These are phyloP conservation scores for Mycena crocata DNA, from an alignment of 768 basidiomycete species.

Conservation along the genomic window DNA sequence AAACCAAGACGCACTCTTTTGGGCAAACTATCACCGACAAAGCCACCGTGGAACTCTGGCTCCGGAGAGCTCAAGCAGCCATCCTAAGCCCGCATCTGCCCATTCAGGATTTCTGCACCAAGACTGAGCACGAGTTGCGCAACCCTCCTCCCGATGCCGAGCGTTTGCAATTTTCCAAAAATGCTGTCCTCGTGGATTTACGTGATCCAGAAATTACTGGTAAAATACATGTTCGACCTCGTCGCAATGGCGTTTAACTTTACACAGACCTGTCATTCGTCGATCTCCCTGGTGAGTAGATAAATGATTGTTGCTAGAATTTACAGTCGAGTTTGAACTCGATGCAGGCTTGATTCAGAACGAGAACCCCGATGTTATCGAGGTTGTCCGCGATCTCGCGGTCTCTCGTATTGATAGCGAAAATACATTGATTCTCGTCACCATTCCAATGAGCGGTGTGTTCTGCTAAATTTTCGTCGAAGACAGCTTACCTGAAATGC, in stretches of 20 bases:
- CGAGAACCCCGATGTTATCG: slow-evolving; percentile 50
- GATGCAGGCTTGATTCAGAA: slow-evolving; percentile 70
- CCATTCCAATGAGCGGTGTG: slow-evolving; percentile 73
- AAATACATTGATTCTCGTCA: slow-evolving; percentile 73
- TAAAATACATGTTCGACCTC: background rate
- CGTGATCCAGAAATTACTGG: slow-evolving; percentile 54
- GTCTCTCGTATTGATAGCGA: slow-evolving; percentile 56
- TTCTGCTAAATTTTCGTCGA: background rate
- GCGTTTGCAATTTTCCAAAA: slow-evolving; percentile 57
- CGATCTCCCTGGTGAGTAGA: slow-evolving; percentile 61
- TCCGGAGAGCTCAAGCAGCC: slow-evolving; percentile 71
- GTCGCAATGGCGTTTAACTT: background rate
- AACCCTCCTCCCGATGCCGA: slow-evolving; percentile 18
- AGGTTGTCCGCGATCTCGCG: slow-evolving; percentile 61
- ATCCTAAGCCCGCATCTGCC: slow-evolving; percentile 59
- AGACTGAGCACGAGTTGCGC: slow-evolving; percentile 39
- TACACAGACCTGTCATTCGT: slow-evolving; percentile 61
- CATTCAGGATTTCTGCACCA: slow-evolving; percentile 37
- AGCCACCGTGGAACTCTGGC: slow-evolving; percentile 58
- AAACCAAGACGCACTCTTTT: slow-evolving; percentile 46
- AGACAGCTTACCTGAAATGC: background rate
- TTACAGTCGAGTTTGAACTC: slow-evolving; percentile 29
- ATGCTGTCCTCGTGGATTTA: slow-evolving; percentile 60
- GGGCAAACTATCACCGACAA: slow-evolving; percentile 55
- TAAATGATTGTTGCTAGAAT: slow-evolving; percentile 16